These are phyloP conservation scores for Ochetophila trinervis DNA, from an alignment of 306 rosid species.

Conservation along the genomic window DNA sequence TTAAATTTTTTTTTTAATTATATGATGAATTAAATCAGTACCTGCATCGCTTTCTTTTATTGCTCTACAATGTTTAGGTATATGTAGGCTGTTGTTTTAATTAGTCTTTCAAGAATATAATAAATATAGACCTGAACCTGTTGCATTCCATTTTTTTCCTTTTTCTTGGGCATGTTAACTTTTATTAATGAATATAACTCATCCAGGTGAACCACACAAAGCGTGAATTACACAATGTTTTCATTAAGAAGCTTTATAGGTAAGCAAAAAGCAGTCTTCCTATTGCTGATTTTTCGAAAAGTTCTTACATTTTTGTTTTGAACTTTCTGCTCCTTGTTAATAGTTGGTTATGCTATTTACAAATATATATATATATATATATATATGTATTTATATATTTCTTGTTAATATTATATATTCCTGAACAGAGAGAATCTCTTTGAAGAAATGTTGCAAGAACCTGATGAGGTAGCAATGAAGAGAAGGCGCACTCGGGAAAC, in stretches of 20 bases:
- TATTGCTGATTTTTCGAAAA: neutral
- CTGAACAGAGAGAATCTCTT: conserved; percentile 75
- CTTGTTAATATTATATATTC: conserved; percentile 5
- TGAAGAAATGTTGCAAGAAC: conserved; percentile 98
- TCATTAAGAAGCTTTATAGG: conserved; percentile 94
- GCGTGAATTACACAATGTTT: conserved; percentile 91
- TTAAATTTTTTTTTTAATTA: too few species aligned
- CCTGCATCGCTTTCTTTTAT: neutral
- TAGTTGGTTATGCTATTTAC: conserved; percentile 24
- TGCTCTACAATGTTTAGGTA: neutral
- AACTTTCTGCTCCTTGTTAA: conserved; percentile 1
- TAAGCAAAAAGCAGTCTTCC: conserved; percentile 15
- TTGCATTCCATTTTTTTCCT: conserved; percentile 12
- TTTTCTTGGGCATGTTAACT: conserved; percentile 1
- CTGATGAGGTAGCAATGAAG: conserved; percentile 77
- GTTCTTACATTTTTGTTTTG: neutral
- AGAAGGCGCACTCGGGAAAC: conserved; percentile 87
- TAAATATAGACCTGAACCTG: conserved; percentile 9
- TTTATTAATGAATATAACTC: conserved; percentile 15
- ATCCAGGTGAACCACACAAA: conserved; percentile 88
- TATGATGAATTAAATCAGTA: too few species aligned
- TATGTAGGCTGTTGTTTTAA: neutral
- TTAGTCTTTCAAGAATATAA: neutral
- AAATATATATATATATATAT: neutral
- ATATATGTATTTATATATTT: too few species aligned